Evolutionary conservation across 306 rosid genomes (phyloP).

Genomic region (Casuarina cunninghamiana): DNA sequence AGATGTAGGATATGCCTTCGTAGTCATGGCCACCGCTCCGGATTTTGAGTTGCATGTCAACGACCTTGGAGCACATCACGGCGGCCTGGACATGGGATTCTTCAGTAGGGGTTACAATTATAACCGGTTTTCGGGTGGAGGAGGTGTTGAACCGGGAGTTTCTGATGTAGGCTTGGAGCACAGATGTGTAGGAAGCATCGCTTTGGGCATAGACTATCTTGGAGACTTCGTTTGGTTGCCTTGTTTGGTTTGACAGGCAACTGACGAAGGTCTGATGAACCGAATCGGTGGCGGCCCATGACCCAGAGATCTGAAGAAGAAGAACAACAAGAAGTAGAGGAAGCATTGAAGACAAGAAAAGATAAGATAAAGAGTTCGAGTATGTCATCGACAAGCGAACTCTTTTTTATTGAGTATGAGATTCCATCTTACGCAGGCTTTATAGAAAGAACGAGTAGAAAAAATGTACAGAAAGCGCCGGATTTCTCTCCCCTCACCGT

Average conservation of each 20-base stretch:
- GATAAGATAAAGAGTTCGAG: too few species aligned
- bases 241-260: slow-evolving; percentile 48
- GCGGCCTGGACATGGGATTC: slow-evolving; percentile 59
- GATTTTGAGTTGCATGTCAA: slow-evolving; percentile 52
- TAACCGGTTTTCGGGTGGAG: slow-evolving; percentile 58
- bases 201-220: slow-evolving; percentile 33
- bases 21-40: slow-evolving; percentile 88
- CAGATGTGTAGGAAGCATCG: slow-evolving; percentile 52
- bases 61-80: slow-evolving; percentile 51
- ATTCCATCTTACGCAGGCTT: too few species aligned
- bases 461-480: too few species aligned
- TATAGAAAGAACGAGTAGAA: too few species aligned
- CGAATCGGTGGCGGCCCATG: slow-evolving; percentile 41
- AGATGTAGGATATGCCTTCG: slow-evolving; percentile 70
- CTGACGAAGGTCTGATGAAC: slow-evolving; percentile 43
- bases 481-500: too few species aligned
- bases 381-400: too few species aligned
- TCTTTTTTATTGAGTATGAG: too few species aligned
- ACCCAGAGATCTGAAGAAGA: slow-evolving; percentile 27
- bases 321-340: slow-evolving; percentile 14
- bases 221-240: slow-evolving; percentile 30
- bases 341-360: too few species aligned
- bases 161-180: slow-evolving; percentile 67
- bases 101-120: slow-evolving; percentile 53
- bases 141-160: slow-evolving; percentile 74